Base-by-base conservation (phyloP, 202 grass and related monocot genomes). In the Saccharum hybrid region DNA sequence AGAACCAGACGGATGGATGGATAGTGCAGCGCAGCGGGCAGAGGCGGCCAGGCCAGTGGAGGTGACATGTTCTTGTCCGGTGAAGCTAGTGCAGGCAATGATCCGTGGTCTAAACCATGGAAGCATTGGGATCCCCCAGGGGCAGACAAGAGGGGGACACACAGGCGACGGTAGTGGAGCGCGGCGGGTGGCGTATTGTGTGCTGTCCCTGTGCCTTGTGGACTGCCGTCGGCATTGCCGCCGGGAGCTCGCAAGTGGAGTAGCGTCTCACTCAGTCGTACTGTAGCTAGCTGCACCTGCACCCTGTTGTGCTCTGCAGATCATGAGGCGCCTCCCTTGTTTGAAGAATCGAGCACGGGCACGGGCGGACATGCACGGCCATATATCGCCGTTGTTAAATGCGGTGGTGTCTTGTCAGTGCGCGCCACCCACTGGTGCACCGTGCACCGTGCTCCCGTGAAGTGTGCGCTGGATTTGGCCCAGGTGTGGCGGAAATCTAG, bases 121-220 rank as follows among this genome's bases (percentile, higher is more conserved):
- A 77, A 48, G 73, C 82, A 68, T 86, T 26, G 79, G 76, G 86
- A 90, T 81, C 76, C 89, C 85, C 77, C 43, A 0, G 72, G 59
- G 81, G 82, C 68, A 85, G 91, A 90, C 91, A 92, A 21, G 81
- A 85, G 78, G 84, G 87, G 78, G 87, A 82, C 87, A 89, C 77
- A 66, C 88, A 85, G 68, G 36, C 33, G 15, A 77, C 26, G 74
- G 16, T 75, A 85, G 88, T 93, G 87, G 89, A 63, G 83, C 74
- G 68, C 21, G 71, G 77, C 10, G 68, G 39, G 74, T 54, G 57
- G 26, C 37, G 54, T 75, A 36, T 63, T 71, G 61, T 49, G 52
- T 10, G 40, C 9, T 67, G 72, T 45, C 5, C 19, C 19, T 59
- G 68, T 2, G 16, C 16, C 15, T 2, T 18, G 9, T 5, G 11